These are phyloP conservation scores for Euptelea pleiosperma DNA, from an alignment of 164 flowering plant species.

Conservation along the genomic window DNA sequence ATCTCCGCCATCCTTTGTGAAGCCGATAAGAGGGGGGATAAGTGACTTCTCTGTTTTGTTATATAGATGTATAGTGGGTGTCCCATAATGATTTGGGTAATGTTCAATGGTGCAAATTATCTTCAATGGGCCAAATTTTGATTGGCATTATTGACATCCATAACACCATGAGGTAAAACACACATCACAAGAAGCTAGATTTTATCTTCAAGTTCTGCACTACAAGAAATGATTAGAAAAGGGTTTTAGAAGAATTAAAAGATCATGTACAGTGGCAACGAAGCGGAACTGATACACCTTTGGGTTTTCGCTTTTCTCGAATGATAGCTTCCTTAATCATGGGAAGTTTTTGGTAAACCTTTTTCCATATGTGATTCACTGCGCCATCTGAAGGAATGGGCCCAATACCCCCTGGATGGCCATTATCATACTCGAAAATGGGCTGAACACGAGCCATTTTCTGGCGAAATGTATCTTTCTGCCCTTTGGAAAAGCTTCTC, in stretches of 20 bases:
- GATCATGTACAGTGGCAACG: conserved; percentile 76
- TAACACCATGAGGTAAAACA: too few species aligned
- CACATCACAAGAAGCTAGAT: too few species aligned
- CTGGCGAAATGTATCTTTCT: conserved; percentile 46
- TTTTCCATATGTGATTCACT: conserved; percentile 85
- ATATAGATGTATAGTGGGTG: too few species aligned
- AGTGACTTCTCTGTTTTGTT: too few species aligned
- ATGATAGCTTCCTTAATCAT: conserved; percentile 71
- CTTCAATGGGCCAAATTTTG: too few species aligned
- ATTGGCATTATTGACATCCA: too few species aligned
- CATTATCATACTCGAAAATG: conserved; percentile 68
- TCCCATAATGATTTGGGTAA: too few species aligned
- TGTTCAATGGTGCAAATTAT: too few species aligned
- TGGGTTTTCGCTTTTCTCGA: conserved; percentile 71
- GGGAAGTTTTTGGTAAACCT: conserved; percentile 79
- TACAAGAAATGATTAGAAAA: too few species aligned
- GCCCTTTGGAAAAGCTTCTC: conserved; percentile 44
- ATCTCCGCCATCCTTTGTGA: too few species aligned
- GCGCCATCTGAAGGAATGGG: conserved; percentile 75
- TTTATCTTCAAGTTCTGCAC: too few species aligned
- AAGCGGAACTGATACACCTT: conserved; percentile 62
- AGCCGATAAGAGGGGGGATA: too few species aligned
- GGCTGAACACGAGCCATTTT: conserved; percentile 72
- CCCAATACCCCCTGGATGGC: conserved; percentile 75
- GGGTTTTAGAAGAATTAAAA: neutral